Evolutionary conservation across 2,329 filamentous ascomycete species (phyloP), one percentile per base, ranked within the genome.

Genomic region (Penicillium sp.): DNA sequence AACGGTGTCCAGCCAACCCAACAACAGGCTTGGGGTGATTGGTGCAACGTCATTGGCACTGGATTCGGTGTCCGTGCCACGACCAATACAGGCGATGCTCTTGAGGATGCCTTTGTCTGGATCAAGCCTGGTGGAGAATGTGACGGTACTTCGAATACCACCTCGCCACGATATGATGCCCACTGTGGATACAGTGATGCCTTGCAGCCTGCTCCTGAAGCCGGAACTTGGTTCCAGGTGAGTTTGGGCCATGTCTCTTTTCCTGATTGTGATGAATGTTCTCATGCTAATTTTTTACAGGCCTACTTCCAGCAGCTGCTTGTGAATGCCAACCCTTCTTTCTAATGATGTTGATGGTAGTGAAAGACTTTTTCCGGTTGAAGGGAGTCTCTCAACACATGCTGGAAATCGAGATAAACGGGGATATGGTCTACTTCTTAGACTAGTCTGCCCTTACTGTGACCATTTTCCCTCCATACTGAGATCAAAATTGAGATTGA

Each of bases 101-200:
- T 87, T 19, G 79, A 84, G 37, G 88, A 90, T 72, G 86, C 87
- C 43, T 87, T 90, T 65, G 87, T 89, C 59, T 90, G 88, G 88
- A 79, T 89, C 67, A 90, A 90, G 82, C 88, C 88, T 4, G 88
- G 88, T 65, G 82, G 81, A 57, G 82, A 84, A 72, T 79, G 77
- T 58, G 82, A 84, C 60, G 82, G 81, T 58, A 83, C 81, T 40
- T 82, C 79, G 38, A 75, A 85, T 68, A 79, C 76, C 42, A 75
- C 68, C 37, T 80, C 85, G 10, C 65, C 75, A 22, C 82, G 83
- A 55, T 87, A 84, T 71, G 84, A 87, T 70, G 74, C 75, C 53
- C 78, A 84, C 74, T 88, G 86, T 63, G 85, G 85, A 30, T 75
- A 79, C 8, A 64, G 75, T 1, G 82, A 84, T 66, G 76, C 87